phyloP scores from a whole-genome alignment of 1,284 basidiomycete species.

The Microbotryum saponariae region DNA sequence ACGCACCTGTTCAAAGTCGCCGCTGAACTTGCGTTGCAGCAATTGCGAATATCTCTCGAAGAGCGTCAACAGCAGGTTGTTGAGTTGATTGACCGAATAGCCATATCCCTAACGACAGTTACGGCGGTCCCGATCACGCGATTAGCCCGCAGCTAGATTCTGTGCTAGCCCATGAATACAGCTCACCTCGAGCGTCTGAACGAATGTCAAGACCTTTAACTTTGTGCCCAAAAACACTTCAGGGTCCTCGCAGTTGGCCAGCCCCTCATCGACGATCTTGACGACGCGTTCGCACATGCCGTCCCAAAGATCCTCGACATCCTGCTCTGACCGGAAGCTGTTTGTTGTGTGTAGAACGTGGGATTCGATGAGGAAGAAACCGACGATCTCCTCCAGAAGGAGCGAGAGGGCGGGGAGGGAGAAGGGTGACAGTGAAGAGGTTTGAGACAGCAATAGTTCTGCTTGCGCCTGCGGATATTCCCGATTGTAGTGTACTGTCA shows the following conservation, averaged over 20 bases:
- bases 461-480: conserved; percentile 70
- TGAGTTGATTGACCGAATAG: conserved; percentile 74
- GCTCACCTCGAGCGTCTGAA: conserved; percentile 83
- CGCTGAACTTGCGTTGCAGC: conserved; percentile 72
- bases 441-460: conserved; percentile 76
- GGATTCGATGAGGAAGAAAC: conserved; percentile 95
- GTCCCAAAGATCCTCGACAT: conserved; percentile 96
- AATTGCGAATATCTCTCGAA: conserved; percentile 86
- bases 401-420: conserved; percentile 48
- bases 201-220: conserved; percentile 73
- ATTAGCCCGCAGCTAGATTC: not conserved
- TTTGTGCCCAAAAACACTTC: conserved; percentile 79
- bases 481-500: conserved; percentile 1
- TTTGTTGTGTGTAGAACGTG: conserved; percentile 80
- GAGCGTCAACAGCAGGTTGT: conserved; percentile 72
- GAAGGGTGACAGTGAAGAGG: conserved; percentile 48
- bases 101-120: conserved; percentile 58
- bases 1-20: conserved; percentile 67
- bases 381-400: conserved; percentile 88
- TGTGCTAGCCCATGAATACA: not conserved
- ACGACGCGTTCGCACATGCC: conserved; percentile 71
- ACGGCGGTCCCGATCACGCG: not conserved
- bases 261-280: conserved; percentile 62
- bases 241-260: conserved; percentile 70
- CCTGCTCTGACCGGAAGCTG: conserved; percentile 72